These are phyloP conservation scores for Paraphysoderma sedebokerense DNA, from an alignment of 371 early-diverging fungal species.

Conservation along the genomic window DNA sequence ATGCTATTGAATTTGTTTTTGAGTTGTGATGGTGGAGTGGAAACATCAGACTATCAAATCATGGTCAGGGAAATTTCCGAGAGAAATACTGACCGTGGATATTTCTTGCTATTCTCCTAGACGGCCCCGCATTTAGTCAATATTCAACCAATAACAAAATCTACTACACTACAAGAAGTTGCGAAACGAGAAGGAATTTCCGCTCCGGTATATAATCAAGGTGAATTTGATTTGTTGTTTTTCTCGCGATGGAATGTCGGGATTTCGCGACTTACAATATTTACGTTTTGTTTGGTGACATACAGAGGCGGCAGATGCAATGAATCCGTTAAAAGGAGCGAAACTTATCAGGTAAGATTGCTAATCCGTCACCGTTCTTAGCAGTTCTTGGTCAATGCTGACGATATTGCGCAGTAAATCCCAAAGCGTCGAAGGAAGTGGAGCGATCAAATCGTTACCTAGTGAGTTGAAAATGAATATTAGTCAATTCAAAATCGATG, in stretches of 20 bases:
- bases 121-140: no score
- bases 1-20: no score
- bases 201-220: slow-evolving; percentile 20
- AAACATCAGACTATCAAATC: no score
- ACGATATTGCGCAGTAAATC: background rate
- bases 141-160: no score
- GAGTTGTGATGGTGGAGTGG: no score
- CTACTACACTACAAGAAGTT: background rate
- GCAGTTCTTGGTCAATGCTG: background rate
- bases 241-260: background rate
- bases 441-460: background rate
- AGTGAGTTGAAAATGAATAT: slow-evolving; percentile 39
- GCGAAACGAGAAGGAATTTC: slow-evolving; percentile 9
- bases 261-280: background rate
- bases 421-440: background rate
- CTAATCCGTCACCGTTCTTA: slow-evolving; percentile 1
- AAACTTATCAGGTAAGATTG: background rate
- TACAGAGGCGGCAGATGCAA: slow-evolving; percentile 25
- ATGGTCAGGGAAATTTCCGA: no score
- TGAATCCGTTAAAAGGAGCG: slow-evolving; percentile 23
- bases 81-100: no score
- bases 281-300: slow-evolving; percentile 1
- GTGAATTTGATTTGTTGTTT: slow-evolving; percentile 1
- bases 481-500: slow-evolving; percentile 67
- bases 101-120: no score